These are phyloP conservation scores for Pelargonium myrrhifolium DNA, from an alignment of 441 rosid species.

Conservation along the genomic window DNA sequence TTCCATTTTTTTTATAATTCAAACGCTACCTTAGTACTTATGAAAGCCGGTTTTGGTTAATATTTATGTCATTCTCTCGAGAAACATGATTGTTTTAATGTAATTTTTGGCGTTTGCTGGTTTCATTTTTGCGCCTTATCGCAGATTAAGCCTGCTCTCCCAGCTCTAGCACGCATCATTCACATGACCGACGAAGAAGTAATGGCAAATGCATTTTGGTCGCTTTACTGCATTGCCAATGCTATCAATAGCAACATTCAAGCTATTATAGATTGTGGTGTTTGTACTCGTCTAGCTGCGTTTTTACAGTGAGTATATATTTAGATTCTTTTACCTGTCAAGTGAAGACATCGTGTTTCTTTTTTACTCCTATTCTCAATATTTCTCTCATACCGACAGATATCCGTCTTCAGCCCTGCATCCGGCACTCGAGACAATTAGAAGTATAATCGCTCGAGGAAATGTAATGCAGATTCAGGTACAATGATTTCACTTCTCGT, in stretches of 20 bases:
- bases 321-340: not conserved
- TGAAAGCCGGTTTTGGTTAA: too few species aligned
- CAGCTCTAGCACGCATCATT: not conserved
- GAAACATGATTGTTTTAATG: not conserved
- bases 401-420: not conserved
- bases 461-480: not conserved
- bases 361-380: not conserved
- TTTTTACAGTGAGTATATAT: not conserved
- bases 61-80: too few species aligned
- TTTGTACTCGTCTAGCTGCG: not conserved
- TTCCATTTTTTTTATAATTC: too few species aligned
- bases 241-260: not conserved
- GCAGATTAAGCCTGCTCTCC: not conserved
- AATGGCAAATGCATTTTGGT: not conserved
- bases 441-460: not conserved
- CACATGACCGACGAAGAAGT: not conserved
- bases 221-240: not conserved
- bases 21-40: too few species aligned
- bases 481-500: not conserved
- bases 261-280: not conserved
- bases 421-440: not conserved
- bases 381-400: not conserved
- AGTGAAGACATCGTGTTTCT: not conserved
- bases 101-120: not conserved
- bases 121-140: not conserved